Conservation (phyloP, 2,329 filamentous ascomycete species). For the Claviceps digitariae region DNA sequence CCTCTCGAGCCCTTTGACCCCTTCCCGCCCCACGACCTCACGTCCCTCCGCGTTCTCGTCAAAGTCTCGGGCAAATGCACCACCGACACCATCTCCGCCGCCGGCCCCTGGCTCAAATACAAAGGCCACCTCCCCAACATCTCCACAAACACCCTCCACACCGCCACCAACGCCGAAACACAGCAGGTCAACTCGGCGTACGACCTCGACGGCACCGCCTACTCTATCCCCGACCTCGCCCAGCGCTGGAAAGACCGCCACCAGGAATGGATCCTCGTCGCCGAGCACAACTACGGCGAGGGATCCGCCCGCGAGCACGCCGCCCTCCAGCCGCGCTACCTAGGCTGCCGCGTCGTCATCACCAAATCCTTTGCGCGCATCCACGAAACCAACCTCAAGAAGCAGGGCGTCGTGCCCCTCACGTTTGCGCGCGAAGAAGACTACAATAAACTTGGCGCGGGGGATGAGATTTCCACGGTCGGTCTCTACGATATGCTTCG, state of each 20-base stretch:
- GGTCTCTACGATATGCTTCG: conserved; percentile 73
- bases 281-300: conserved; percentile 95
- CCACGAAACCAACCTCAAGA: conserved; percentile 93
- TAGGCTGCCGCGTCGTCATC: conserved; percentile 72
- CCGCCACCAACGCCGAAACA: conserved; percentile 82
- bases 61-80: conserved; percentile 98
- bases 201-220: conserved; percentile 61
- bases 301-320: conserved; percentile 83
- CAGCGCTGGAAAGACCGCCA: conserved; percentile 65
- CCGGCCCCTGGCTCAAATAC: conserved; percentile 97
- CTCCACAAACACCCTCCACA: conserved; percentile 91
- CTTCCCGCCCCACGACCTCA: conserved; percentile 66
- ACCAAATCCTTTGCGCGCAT: conserved; percentile 83
- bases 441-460: conserved; percentile 71
- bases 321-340: conserved; percentile 78
- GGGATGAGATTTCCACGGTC: conserved; percentile 70
- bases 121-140: conserved; percentile 99
- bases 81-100: conserved; percentile 95
- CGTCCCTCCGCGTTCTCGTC: conserved; percentile 73
- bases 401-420: conserved; percentile 90
- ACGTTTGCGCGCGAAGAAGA: conserved; percentile 82
- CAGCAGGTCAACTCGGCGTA: conserved; percentile 87
- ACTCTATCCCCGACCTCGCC: conserved; percentile 78
- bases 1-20: conserved; percentile 79
- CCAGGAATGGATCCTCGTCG: conserved; percentile 82